These are phyloP conservation scores for Cladosporium sphaerospermum DNA, from an alignment of 2,329 filamentous ascomycete species.

Conservation along the genomic window DNA sequence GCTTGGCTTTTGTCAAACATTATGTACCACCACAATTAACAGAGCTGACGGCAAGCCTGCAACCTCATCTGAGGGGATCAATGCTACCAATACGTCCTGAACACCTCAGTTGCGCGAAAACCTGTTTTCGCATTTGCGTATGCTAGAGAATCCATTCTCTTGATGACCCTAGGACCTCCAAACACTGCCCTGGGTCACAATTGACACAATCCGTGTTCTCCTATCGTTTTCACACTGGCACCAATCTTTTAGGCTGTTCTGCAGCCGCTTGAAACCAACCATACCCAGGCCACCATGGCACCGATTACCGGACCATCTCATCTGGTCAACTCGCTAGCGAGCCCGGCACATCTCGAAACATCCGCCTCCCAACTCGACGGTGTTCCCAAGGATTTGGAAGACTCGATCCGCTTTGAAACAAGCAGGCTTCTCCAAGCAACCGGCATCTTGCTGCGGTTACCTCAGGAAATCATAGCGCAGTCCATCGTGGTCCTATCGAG, in stretches of 20 bases:
- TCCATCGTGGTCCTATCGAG: constrained; percentile 76
- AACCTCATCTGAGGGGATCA: no score
- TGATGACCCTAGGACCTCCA: no score
- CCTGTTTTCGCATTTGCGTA: no score
- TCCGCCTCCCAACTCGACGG: constrained; percentile 50
- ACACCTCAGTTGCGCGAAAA: no score
- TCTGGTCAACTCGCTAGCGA: constrained; percentile 66
- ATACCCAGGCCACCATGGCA: constrained; percentile 2
- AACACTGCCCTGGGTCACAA: no score
- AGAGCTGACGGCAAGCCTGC: no score
- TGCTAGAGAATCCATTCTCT: no score
- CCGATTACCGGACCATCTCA: constrained; percentile 29
- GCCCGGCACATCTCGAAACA: constrained; percentile 60
- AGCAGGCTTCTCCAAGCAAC: constrained; percentile 71
- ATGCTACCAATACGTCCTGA: no score
- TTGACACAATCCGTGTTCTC: no score
- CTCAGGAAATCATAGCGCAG: constrained; percentile 78
- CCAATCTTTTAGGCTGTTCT: no score
- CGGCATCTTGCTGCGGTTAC: constrained; percentile 73
- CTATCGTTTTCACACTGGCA: no score
- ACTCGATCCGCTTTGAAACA: constrained; percentile 64
- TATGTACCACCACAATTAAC: neutral
- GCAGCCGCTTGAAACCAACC: neutral
- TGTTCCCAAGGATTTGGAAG: constrained; percentile 63
- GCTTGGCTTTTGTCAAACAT: neutral